phyloP scores from a whole-genome alignment of 192 early-diverging fungal genomes.

The Coemansia sp. region DNA sequence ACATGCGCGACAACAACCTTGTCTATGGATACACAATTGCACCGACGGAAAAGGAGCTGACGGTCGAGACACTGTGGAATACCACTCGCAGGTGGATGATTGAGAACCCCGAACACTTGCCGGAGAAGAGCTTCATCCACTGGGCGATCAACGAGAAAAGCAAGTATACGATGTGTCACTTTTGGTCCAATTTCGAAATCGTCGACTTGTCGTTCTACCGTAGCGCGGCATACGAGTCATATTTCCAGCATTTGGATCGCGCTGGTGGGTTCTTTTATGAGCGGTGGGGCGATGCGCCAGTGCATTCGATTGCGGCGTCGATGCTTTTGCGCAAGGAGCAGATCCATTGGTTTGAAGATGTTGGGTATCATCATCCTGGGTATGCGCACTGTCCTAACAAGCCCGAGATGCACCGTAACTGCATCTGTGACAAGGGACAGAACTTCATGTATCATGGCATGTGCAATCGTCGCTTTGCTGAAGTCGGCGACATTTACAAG shows the following conservation, averaged over 20 bases:
- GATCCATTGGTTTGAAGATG: conserved; percentile 74
- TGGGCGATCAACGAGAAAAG: conserved; percentile 54
- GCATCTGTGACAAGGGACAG: conserved; percentile 17
- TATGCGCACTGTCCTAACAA: conserved; percentile 70
- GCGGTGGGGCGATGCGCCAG: conserved; percentile 67
- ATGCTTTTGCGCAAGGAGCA: conserved; percentile 64
- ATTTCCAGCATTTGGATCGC: conserved; percentile 70
- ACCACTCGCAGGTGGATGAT: conserved; percentile 57
- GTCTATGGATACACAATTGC: conserved; percentile 59
- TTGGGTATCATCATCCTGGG: conserved; percentile 66
- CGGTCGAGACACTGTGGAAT: conserved; percentile 57
- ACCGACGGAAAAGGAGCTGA: conserved; percentile 56
- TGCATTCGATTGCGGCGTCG: conserved; percentile 69
- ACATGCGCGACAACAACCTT: conserved; percentile 59
- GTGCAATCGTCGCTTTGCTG: conserved; percentile 33
- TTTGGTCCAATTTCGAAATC: conserved; percentile 87
- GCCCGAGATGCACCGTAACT: conserved; percentile 35
- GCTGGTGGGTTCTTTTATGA: conserved; percentile 88
- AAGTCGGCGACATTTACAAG: conserved; percentile 33
- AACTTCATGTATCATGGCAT: conserved; percentile 34
- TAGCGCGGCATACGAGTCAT: conserved; percentile 66
- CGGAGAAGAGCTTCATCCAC: conserved; percentile 56
- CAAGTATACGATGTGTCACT: conserved; percentile 65
- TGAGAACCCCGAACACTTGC: conserved; percentile 57
- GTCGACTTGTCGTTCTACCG: conserved; percentile 70